Percentiles rank a stretch among this genome's conserved stretches.
Conservation (phyloP, 352 stramenopile genomes). For the Peronospora destructor region DNA sequence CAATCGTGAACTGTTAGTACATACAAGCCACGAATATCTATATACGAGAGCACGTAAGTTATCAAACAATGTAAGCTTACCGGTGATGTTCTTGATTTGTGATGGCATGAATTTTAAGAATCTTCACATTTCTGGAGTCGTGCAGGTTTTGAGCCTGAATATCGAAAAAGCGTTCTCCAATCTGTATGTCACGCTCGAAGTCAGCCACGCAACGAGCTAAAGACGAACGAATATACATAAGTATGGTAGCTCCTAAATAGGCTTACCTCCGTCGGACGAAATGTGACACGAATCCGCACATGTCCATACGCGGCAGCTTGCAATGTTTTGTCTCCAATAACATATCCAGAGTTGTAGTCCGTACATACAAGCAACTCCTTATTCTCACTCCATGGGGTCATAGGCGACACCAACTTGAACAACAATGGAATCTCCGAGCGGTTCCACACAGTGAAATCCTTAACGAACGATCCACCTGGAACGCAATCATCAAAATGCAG, state of each 20-base stretch:
- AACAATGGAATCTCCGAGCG: slow-evolving; percentile 83
- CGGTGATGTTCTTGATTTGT: slow-evolving; percentile 86
- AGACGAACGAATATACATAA: slow-evolving; percentile 5
- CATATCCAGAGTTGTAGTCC: slow-evolving; percentile 83
- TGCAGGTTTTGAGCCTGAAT: slow-evolving; percentile 84
- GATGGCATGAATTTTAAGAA: slow-evolving; percentile 78
- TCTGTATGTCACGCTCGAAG: slow-evolving; percentile 27
- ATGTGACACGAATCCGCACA: slow-evolving; percentile 81
- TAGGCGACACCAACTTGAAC: slow-evolving; percentile 76
- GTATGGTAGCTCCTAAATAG: background rate
- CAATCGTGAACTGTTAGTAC: background rate
- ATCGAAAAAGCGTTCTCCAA: slow-evolving; percentile 82
- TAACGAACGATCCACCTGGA: slow-evolving; percentile 79
- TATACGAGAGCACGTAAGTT: background rate
- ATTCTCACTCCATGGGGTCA: slow-evolving; percentile 58
- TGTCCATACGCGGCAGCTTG: slow-evolving; percentile 80
- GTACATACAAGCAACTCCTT: slow-evolving; percentile 72
- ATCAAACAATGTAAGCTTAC: slow-evolving; percentile 21
- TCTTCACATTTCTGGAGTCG: slow-evolving; percentile 80
- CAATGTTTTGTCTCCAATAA: slow-evolving; percentile 72
- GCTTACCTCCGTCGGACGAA: slow-evolving; percentile 69
- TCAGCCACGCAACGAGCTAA: slow-evolving; percentile 10
- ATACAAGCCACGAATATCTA: background rate
- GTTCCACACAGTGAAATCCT: slow-evolving; percentile 88
- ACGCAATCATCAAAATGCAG: slow-evolving; percentile 87